Conservation (phyloP, 2,329 filamentous ascomycete species). For the Diplodia corticola region DNA sequence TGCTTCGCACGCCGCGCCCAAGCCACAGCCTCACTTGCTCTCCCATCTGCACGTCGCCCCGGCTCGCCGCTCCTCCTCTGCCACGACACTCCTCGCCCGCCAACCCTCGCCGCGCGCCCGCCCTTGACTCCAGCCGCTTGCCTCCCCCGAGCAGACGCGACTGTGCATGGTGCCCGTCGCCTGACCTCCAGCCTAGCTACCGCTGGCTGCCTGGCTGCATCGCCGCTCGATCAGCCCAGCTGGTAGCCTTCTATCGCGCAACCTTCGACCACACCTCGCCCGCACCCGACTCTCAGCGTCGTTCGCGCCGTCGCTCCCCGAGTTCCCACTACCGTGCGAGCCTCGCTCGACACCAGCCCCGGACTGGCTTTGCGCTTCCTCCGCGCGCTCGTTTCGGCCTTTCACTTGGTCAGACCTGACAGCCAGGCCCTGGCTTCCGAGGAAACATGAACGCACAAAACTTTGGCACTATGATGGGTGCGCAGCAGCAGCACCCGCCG, state of each 20-base stretch:
- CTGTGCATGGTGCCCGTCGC: constrained; percentile 21
- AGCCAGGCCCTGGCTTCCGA: not conserved
- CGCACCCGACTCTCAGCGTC: not conserved
- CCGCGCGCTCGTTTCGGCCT: too few species aligned
- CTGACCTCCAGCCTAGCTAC: constrained; percentile 22
- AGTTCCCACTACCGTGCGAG: not conserved
- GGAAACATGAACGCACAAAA: constrained; percentile 13
- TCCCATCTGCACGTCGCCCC: not conserved
- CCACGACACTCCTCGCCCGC: not conserved
- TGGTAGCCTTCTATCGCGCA: constrained; percentile 15
- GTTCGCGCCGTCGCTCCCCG: not conserved
- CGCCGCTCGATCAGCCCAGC: constrained; percentile 22
- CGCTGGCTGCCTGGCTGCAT: constrained; percentile 24
- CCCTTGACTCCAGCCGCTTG: not conserved
- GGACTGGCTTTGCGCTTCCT: constrained; percentile 20
- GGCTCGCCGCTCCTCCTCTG: not conserved
- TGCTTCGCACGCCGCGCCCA: constrained; percentile 7
- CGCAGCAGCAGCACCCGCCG: not conserved
- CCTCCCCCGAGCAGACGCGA: not conserved
- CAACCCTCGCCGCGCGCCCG: not conserved
- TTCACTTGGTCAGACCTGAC: constrained; percentile 4
- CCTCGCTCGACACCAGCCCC: constrained; percentile 6
- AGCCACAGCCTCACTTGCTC: constrained; percentile 6
- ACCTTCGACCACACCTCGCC: not conserved
- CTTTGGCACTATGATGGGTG: constrained; percentile 18